Conservation (phyloP, 2,329 filamentous ascomycete species). For the Trichoderma citrinoviride region DNA sequence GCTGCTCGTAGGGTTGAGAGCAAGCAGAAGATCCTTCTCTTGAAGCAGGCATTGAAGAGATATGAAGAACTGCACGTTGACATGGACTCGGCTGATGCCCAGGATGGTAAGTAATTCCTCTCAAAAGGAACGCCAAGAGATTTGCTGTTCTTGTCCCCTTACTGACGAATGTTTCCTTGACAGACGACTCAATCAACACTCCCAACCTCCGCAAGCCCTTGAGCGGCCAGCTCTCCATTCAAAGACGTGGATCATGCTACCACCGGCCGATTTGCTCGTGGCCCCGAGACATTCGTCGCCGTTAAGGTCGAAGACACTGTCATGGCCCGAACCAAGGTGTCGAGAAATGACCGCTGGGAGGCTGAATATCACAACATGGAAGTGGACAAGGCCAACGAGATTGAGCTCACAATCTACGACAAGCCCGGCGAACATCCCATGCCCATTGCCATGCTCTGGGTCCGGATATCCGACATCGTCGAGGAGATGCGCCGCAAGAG, state of each 20-base stretch:
- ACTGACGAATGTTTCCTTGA: not conserved
- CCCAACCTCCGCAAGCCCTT: conserved; percentile 95
- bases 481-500: conserved; percentile 97
- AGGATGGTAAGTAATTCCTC: conserved; percentile 65
- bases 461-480: conserved; percentile 93
- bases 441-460: conserved; percentile 93
- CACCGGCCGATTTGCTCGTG: conserved; percentile 77
- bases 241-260: conserved; percentile 94
- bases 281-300: conserved; percentile 91
- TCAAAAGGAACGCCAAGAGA: not conserved
- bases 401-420: conserved; percentile 96
- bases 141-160: conserved; percentile 21
- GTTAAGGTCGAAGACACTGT: conserved; percentile 96
- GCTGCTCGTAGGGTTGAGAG: conserved; percentile 88
- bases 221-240: conserved; percentile 80
- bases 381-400: conserved; percentile 97
- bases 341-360: conserved; percentile 85
- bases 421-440: conserved; percentile 87
- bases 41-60: conserved; percentile 93
- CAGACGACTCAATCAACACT: conserved; percentile 94
- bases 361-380: conserved; percentile 88
- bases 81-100: conserved; percentile 72
- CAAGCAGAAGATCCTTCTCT: conserved; percentile 93
- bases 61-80: conserved; percentile 98
- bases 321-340: conserved; percentile 81